phyloP scores from a whole-genome alignment of 148 eudicot genomes.

The Cornus suecica region DNA sequence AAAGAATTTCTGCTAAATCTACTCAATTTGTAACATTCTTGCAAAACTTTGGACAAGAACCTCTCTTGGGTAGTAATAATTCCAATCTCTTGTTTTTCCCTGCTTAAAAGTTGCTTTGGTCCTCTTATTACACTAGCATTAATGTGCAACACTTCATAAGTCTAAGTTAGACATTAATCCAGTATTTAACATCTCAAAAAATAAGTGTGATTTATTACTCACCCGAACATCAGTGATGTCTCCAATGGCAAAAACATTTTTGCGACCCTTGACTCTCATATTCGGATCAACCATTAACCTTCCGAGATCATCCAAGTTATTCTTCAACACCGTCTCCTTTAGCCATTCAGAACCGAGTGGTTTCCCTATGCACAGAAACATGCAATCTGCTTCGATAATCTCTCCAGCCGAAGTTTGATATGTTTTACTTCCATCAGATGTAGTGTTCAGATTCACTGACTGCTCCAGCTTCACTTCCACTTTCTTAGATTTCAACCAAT shows the following conservation, averaged over 20 bases:
- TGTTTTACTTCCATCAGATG: constrained; percentile 26
- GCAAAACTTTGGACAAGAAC: neutral
- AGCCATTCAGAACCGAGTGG: constrained; percentile 54
- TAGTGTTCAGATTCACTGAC: constrained; percentile 31
- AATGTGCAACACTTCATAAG: neutral
- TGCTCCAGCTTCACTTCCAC: constrained; percentile 55
- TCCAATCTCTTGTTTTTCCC: neutral
- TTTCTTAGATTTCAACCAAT: constrained; percentile 46
- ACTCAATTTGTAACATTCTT: neutral
- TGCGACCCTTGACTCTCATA: constrained; percentile 47
- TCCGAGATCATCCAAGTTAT: constrained; percentile 38
- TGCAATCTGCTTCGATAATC: constrained; percentile 47
- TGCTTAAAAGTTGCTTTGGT: neutral
- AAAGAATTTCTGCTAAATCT: neutral
- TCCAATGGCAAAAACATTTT: constrained; percentile 58
- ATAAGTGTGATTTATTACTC: neutral
- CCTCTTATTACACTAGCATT: neutral
- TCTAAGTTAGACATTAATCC: neutral
- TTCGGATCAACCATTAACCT: constrained; percentile 52
- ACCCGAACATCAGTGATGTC: constrained; percentile 59
- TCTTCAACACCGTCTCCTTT: constrained; percentile 35
- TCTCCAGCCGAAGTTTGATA: constrained; percentile 50
- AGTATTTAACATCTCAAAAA: neutral
- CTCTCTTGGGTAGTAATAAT: neutral
- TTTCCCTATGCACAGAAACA: constrained; percentile 52